A percentile compares a stretch with the other conserved stretches of the same genome.
Conservation (phyloP, 2,329 filamentous ascomycete genomes). For the Diaporthe helianthi region DNA sequence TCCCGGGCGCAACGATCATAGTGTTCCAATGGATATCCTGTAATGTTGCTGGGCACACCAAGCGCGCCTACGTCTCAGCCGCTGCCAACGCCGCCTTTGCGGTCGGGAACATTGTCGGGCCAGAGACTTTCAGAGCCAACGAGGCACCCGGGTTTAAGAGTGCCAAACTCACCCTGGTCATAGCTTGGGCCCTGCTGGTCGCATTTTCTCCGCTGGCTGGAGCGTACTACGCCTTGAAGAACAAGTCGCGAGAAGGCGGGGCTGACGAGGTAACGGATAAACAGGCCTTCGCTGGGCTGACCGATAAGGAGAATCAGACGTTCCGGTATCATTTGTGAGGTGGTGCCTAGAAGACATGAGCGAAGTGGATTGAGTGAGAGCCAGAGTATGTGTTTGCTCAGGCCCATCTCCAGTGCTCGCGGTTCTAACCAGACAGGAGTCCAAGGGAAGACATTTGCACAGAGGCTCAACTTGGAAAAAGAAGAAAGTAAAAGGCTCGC, state of each 20-base stretch:
- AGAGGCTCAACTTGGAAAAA: neutral
- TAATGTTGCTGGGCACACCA: constrained; percentile 16
- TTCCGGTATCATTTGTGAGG: constrained; percentile 12
- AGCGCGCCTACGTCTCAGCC: constrained; percentile 6
- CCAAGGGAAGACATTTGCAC: too few relatives aligned
- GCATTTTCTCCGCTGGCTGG: constrained; percentile 11
- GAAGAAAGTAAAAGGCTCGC: neutral
- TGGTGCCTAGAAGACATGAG: neutral
- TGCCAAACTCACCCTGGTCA: constrained; percentile 8
- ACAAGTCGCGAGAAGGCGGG: neutral
- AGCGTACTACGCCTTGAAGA: neutral
- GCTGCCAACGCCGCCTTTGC: constrained; percentile 18
- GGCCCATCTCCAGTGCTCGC: neutral
- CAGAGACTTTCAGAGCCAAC: constrained; percentile 8
- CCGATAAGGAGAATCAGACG: constrained; percentile 2
- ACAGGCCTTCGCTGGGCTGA: constrained; percentile 12
- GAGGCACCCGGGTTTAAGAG: constrained; percentile 10
- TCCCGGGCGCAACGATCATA: constrained; percentile 10
- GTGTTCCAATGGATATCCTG: constrained; percentile 15
- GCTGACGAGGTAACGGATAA: constrained; percentile 5
- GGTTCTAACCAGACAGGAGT: neutral
- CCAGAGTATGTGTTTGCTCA: neutral
- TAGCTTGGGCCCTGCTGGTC: constrained; percentile 11
- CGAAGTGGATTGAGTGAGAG: neutral
- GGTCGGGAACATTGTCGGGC: neutral